Base-by-base conservation (phyloP, 2,329 filamentous ascomycete genomes). In the Onygenales sp. region DNA sequence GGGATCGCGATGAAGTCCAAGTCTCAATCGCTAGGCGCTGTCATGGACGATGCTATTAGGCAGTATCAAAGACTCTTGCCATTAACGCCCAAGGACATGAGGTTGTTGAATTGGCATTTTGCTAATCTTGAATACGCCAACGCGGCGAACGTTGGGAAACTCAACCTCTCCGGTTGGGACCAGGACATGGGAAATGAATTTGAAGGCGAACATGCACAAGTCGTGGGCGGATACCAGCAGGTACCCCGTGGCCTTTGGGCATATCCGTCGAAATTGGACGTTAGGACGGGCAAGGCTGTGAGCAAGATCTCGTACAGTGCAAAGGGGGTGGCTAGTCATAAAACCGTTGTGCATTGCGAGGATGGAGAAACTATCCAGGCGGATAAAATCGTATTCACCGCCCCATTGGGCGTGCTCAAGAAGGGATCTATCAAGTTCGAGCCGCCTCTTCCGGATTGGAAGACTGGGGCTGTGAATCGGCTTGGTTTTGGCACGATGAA, bases 71-170 rank as follows among this genome's bases (percentile, higher is more conserved):
- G 80, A 34, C 80, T 98, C 48, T 79, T 97, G 32, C 85, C 95
- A 54, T 73, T 98, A 51, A 88, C 84, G 11, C 81, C 91, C 1
- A 87, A 89, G 65, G 93, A 98, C 63, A 85, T 95, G 69, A 83
- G 93, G 45, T 76, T 98, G 13, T 79, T 97, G 63, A 98, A 96
- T 65, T 98, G 93, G 93, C 94, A 98, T 69, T 87, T 96, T 67
- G 94, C 94, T 59, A 98, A 98, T 65, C 78, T 98, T 11, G 93
- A 98, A 69, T 98, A 98, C 66, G 94, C 92, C 57, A 98, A 97
- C 67, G 93, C 93, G 2, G 88, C 85, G 2, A 94, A 90, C 59
- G 83, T 95, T 52, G 85, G 87, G 59, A 86, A 87, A 57, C 80
- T 98, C 14, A 97, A 92, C 67, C 80, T 98, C 11, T 83, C 85